These are phyloP conservation scores for Plantago elongata DNA, from an alignment of 257 asterid genomes.

Conservation along the genomic window DNA sequence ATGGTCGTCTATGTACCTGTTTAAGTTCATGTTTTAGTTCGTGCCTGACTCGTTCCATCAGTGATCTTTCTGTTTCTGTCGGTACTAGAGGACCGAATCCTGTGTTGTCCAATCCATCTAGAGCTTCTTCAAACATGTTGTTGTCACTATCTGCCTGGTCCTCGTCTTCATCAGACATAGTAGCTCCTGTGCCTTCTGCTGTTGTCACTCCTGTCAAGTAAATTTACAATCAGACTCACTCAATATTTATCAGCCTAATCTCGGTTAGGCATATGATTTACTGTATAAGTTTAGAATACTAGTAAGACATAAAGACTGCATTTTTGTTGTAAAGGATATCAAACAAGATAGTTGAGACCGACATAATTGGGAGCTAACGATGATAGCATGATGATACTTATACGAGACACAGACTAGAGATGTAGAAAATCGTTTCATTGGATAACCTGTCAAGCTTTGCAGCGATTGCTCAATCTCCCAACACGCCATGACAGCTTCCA, in stretches of 20 bases:
- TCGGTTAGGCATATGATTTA: too few species aligned
- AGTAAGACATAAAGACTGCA: too few species aligned
- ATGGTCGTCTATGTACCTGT: constrained; percentile 42
- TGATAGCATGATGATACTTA: too few species aligned
- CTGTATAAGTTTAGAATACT: too few species aligned
- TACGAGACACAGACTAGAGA: neutral
- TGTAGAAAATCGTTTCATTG: neutral
- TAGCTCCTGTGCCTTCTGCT: constrained; percentile 81
- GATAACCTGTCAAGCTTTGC: constrained; percentile 73
- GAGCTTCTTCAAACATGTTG: constrained; percentile 34
- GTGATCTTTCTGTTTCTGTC: constrained; percentile 82
- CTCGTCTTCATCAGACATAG: constrained; percentile 96
- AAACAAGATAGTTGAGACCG: too few species aligned
- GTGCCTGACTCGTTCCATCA: constrained; percentile 95
- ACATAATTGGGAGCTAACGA: too few species aligned
- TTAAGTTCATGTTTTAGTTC: constrained; percentile 87
- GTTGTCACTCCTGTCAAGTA: constrained; percentile 49
- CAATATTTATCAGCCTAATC: too few species aligned
- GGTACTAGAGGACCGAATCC: constrained; percentile 94
- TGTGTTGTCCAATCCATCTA: constrained; percentile 53
- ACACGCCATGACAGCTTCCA: constrained; percentile 98
- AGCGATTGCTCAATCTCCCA: constrained; percentile 88
- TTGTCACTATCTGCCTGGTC: constrained; percentile 49
- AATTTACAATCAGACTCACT: too few species aligned
- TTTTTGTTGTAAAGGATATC: too few species aligned